Base-by-base conservation (phyloP, 805 yeast genomes). In the Cyberlindnera nakhonratchasimensis region DNA sequence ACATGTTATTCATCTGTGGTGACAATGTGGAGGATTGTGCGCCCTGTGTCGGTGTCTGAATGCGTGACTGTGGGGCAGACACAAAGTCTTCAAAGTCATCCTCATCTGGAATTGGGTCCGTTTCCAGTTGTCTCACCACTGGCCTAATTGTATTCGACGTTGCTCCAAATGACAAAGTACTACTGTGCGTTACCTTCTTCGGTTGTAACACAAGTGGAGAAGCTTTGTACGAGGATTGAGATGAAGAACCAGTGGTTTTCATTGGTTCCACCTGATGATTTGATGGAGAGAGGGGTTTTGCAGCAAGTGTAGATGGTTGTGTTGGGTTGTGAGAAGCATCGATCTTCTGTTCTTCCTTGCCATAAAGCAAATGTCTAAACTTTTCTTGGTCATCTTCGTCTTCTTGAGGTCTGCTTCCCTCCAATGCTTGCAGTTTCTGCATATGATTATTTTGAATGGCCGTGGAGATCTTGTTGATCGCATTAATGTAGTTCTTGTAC, bases 391-490 rank as follows among this genome's bases (percentile, higher is more conserved):
- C 57, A 30, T 53, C 49, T 24, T 50, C 53, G 30, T 48, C 51
- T 14, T 54, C 57, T 18, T 42, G 54, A 5, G 53, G 51, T 11
- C 51, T 57, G 29, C 51, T 52, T 26, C 59, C 53, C 35, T 58
- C 52, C 16, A 54, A 28, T 5, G 49, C 32, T 12, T 48, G 48
- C 26, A 72, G 53, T 39, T 61, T 66, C 25, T 58, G 55, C 26
- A 62, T 39, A 32, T 74, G 79, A 30, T 61, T 60, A 12, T 50
- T 50, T 54, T 77, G 81, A n/a, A 80, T 65, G 11, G 59, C 59
- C 18, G 52, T 60, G 1, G 77, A 58, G 14, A 76, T 64, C 14
- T 55, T 58, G 33, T 71, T 70, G 14, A 77, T 70, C 1, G 62
- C 60, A 3, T 52, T 57, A 36, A 65, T 62, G 43, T 67, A 71